These are phyloP conservation scores for Phytophthora pinifolia DNA, from an alignment of 352 stramenopile genomes.

Conservation along the genomic window DNA sequence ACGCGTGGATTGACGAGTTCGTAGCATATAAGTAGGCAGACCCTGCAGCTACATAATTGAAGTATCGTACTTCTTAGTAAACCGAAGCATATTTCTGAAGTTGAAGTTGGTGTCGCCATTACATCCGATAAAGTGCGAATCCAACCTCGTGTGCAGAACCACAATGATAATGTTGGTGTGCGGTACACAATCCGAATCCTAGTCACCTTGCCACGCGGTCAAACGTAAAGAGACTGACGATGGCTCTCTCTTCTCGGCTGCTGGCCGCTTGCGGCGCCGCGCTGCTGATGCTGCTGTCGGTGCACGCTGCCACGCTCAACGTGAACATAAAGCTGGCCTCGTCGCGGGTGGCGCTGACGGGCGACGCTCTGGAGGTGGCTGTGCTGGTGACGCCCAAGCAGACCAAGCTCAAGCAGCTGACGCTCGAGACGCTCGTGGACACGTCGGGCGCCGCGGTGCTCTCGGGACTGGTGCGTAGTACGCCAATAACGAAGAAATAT, in stretches of 20 bases:
- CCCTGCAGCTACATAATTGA: not conserved
- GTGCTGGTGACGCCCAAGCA: constrained; percentile 60
- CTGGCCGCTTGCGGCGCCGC: constrained; percentile 25
- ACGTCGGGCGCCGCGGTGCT: constrained; percentile 55
- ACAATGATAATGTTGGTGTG: too few species aligned
- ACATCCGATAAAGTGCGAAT: too few species aligned
- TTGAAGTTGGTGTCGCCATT: constrained; percentile 1
- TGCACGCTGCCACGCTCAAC: constrained; percentile 29
- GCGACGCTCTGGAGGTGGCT: constrained; percentile 46
- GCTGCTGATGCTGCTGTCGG: constrained; percentile 29
- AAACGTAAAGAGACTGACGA: constrained; percentile 25
- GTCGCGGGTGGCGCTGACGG: constrained; percentile 47
- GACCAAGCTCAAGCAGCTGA: constrained; percentile 51
- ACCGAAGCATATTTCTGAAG: too few species aligned
- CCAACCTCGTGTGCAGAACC: not conserved
- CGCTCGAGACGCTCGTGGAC: constrained; percentile 72
- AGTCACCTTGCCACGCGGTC: constrained; percentile 23
- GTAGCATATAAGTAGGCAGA: constrained; percentile 32
- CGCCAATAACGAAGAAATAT: not conserved
- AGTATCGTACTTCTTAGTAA: too few species aligned
- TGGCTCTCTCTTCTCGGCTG: constrained; percentile 25
- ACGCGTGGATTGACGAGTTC: constrained; percentile 83
- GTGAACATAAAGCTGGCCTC: constrained; percentile 48
- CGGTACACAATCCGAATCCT: too few species aligned
- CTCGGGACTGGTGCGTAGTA: constrained; percentile 51